Base-by-base conservation (phyloP, 2,329 filamentous ascomycete species). In the Pyricularia grisea region DNA sequence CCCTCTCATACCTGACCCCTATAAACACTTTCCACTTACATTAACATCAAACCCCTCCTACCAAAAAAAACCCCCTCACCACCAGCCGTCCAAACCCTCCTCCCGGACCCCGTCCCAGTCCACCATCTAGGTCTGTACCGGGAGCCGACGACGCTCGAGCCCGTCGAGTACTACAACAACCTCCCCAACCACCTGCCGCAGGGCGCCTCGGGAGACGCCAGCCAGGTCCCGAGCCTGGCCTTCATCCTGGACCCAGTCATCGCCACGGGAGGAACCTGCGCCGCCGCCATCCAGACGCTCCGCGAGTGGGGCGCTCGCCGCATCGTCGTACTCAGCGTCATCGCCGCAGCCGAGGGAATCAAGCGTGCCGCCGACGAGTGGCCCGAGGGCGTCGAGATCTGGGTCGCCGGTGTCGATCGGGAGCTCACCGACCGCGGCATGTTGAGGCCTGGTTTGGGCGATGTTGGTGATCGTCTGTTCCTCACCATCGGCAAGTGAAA, bases 161-260 rank as follows among this genome's bases (percentile, higher is more conserved):
- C 94, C 3, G 94, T 97, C 70, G 94, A 97, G 81, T 97, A 97
- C 86, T 97, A 97, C 86, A 97, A 97, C 84, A 97, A 97, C 80
- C 89, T 97, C 25, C 93, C 93, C 50, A 90, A 92, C 80, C 90
- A 92, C 80, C 77, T 83, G 58, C 71, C 77, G 67, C 73, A 79
- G 33, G 71, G 75, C 64, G 73, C 77, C 58, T 77, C 79, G 42
- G 76, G 80, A 3, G 78, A 82, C 1, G 78, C 67, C 67, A 75
- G 80, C 63, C 71, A 73, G 55, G 74, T 77, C 63, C 81, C 81
- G 64, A 83, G 78, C 70, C 83, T 97, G 14, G 93, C 93, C 70
- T 91, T 97, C 76, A 83, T 97, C 68, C 87, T 97, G 66, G 94
- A 98, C 77, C 95, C 94, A 3, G 88, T 98, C 73, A 96, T 98